Conservation (phyloP, 2,329 filamentous ascomycete species). For the Ophiostoma sp. region DNA sequence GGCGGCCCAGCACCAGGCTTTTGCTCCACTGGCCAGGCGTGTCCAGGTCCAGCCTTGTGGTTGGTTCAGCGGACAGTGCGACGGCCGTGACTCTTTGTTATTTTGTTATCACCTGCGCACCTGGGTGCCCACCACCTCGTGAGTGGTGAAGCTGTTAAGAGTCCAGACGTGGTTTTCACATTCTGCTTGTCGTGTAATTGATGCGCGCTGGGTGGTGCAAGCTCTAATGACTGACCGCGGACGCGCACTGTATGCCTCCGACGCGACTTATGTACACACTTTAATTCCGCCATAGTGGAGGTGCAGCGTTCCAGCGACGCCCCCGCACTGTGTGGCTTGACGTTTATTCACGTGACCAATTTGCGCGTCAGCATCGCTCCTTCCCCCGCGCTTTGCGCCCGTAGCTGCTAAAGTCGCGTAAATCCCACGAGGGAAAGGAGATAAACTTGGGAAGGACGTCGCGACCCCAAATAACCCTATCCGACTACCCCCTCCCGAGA, state of each 20-base stretch:
- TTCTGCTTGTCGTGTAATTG: not conserved
- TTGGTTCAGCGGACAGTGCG: conserved; percentile 27
- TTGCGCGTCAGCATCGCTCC: conserved; percentile 22
- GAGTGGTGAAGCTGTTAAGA: not conserved
- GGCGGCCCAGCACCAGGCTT: conserved; percentile 18
- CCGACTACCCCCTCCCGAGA: not conserved
- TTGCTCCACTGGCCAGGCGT: conserved; percentile 27
- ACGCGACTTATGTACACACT: conserved; percentile 12
- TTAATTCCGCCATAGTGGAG: not conserved
- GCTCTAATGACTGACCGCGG: not conserved
- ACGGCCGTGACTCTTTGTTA: not conserved
- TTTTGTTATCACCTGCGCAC: conserved; percentile 12
- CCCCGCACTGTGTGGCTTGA: conserved; percentile 15
- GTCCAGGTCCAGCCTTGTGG: conserved; percentile 27
- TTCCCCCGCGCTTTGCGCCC: conserved; percentile 23
- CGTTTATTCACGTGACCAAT: conserved; percentile 20
- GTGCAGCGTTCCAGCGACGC: not conserved
- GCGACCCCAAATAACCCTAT: not conserved
- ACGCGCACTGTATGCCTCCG: not conserved
- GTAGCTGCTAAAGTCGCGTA: conserved; percentile 26
- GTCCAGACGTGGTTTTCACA: no score
- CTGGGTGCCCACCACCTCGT: not conserved
- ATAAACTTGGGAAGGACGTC: not conserved
- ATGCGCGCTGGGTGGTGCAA: not conserved
- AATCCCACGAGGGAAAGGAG: conserved; percentile 22